A percentile compares a stretch with the other conserved stretches of the same genome.
Conservation (phyloP, 2,329 filamentous ascomycete species). For the Fusarium nematophilum region DNA sequence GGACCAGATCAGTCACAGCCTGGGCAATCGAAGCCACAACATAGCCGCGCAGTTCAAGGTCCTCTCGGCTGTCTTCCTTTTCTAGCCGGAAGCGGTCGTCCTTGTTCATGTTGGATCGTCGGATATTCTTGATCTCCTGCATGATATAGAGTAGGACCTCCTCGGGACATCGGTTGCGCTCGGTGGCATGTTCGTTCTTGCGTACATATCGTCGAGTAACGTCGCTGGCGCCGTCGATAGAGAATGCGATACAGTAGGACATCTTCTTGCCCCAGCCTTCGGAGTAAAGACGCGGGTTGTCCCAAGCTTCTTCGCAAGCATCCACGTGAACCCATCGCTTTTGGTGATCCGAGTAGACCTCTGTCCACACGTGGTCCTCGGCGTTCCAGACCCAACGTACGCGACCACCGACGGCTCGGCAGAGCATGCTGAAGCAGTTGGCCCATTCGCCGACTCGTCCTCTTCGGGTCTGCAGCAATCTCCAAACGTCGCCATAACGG, state of each 20-base stretch:
- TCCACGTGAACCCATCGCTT: slow-evolving; percentile 98
- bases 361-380: slow-evolving; percentile 97
- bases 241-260: slow-evolving; percentile 97
- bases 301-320: slow-evolving; percentile 93
- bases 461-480: slow-evolving; percentile 84
- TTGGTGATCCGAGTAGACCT: slow-evolving; percentile 94
- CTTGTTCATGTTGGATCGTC: slow-evolving; percentile 86
- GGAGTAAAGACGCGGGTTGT: slow-evolving; percentile 90
- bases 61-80: slow-evolving; percentile 82
- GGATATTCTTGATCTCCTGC: slow-evolving; percentile 87
- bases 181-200: slow-evolving; percentile 76
- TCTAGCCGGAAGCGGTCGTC: slow-evolving; percentile 84
- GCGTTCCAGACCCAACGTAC: slow-evolving; percentile 99
- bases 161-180: slow-evolving; percentile 84
- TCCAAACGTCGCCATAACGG: slow-evolving; percentile 94
- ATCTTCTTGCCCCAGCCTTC: slow-evolving; percentile 98
- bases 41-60: slow-evolving; percentile 78
- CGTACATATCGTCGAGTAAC: slow-evolving; percentile 76
- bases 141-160: slow-evolving; percentile 92
- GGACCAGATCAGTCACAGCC: slow-evolving; percentile 76
- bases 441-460: slow-evolving; percentile 96
- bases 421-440: slow-evolving; percentile 99
- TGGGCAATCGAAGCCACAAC: slow-evolving; percentile 79
- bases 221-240: slow-evolving; percentile 81
- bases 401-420: slow-evolving; percentile 87